Base-by-base conservation (phyloP, 2,329 filamentous ascomycete genomes). In the Aspergillus floridensis region DNA sequence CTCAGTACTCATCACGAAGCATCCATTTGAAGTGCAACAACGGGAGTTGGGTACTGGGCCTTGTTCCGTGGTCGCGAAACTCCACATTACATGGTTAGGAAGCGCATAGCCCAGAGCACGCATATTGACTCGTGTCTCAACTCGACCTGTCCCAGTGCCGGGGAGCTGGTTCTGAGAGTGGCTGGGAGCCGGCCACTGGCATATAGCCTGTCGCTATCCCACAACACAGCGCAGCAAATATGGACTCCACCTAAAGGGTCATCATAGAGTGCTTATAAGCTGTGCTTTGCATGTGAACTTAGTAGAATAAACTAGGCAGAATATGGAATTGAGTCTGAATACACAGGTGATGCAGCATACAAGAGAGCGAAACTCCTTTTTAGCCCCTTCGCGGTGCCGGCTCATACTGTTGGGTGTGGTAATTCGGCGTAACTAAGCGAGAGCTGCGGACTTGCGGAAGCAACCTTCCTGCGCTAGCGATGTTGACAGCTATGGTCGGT, bases 401-500 rank as follows among this genome's bases (percentile, higher is more conserved):
- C 11, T 12, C 19, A 32, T 48, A 19, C 35, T 50, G 46, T 29
- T 56, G 44, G 16, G 29, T 19, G 51, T 26, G 44, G 46, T 52
- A 49, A 46, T 48, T 46, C 48, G 58, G 55, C 35, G 49, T 61
- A 58, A 52, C 32, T 60, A 57, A 65, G 59, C 58, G 54, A 61
- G 59, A 59, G 59, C 41, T 62, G 57, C 60, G 59, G 63, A 51
- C 52, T 50, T 50, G 57, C 59, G 60, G 64, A 51, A 65, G 53
- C 56, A 58, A 31, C 50, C 54, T 61, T 59, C 59, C 59, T 65
- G 63, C 71, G 67, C 71, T 72, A 73, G 69, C 65, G 65, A 63
- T 74, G 71, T 73, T 75, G 72, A 74, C 72, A 74, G 67, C 62
- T 68, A 62, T 66, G 61, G 60, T 48, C 62, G 57, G 58, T 60